Evolutionary conservation across 2,329 filamentous ascomycete genomes (phyloP), one percentile per base, ranked within the genome.

Genomic region (Rutstroemia sp.): DNA sequence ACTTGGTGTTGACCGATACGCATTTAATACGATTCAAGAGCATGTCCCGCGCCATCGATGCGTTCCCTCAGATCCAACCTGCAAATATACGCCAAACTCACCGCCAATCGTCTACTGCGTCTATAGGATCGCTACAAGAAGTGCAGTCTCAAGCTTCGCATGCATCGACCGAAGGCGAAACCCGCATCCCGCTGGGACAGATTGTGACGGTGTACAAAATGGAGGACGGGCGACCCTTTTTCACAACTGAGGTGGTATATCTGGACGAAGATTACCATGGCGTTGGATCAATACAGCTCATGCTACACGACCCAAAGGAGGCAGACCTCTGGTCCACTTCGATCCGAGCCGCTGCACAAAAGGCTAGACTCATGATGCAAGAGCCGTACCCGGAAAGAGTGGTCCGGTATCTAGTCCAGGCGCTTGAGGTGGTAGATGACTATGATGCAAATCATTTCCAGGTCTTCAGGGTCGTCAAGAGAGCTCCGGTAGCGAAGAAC

Each of bases 21-120:
- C 82, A 88, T 68, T 71, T 89, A 55, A 72, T 88, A 54, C 78
- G 85, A 12, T 88, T 86, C 73, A 87, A 88, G 69, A 86, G 74
- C 64, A 82, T 87, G 62, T 72, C 75, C 46, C 85, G 85, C 67
- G 86, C 86, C 12, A 75, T 78, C 27, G 85, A 88, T 57, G 73
- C 77, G 41, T 88, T 88, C 63, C 76, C 79, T 47, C 74, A 71
- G 5, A 78, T 81, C 52, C 73, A 75, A 71, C 71, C 52, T 68
- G 71, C 60, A 63, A 65, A 57, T 41, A 62, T 63, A 51, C 74
- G 79, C 49, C 70, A 70, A 10, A 72, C 73, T 18, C 72, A 74
- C 39, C 77, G 81, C 25, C 82, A 87, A 65, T 80, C 79, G 46
- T 76, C 77, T 2, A 77, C 78, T 56, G 75, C 77, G 10, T 87